These are phyloP conservation scores for Deinandra increscens DNA, from an alignment of 129 eudicot genomes.

Conservation along the genomic window DNA sequence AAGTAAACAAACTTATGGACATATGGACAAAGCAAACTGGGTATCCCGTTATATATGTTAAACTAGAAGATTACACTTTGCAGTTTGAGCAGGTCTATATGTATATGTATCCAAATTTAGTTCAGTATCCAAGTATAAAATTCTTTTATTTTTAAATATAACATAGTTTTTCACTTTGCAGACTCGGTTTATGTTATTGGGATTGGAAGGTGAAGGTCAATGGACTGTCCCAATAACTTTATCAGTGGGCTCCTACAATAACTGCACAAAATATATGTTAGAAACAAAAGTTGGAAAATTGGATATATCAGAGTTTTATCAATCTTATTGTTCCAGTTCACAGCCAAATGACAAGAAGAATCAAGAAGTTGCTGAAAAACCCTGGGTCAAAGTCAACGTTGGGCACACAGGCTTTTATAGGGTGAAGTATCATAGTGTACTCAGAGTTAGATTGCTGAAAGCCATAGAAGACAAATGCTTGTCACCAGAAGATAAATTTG, in stretches of 20 bases:
- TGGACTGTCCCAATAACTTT: conserved; percentile 52
- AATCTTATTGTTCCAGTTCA: conserved; percentile 26
- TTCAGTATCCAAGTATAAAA: background rate
- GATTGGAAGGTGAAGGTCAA: conserved; percentile 41
- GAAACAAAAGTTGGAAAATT: conserved; percentile 41
- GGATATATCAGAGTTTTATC: conserved; percentile 31
- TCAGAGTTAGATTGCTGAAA: conserved; percentile 38
- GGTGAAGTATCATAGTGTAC: conserved; percentile 49
- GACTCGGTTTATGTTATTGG: conserved; percentile 42
- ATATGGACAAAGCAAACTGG: conserved; percentile 64
- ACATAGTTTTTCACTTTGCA: conserved; percentile 29
- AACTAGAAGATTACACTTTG: conserved; percentile 33
- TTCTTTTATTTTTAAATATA: background rate
- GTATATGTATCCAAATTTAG: background rate
- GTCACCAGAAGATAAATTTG: conserved; percentile 48
- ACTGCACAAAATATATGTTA: conserved; percentile 32
- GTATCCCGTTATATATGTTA: conserved; percentile 42
- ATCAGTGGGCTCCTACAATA: conserved; percentile 42
- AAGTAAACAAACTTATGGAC: conserved; percentile 50
- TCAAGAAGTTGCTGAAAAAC: conserved; percentile 26
- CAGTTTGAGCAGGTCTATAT: conserved; percentile 50
- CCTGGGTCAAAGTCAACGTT: conserved; percentile 48
- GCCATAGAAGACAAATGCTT: conserved; percentile 44
- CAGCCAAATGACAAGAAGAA: conserved; percentile 11
- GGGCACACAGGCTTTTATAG: conserved; percentile 60